Conservation (phyloP, 495 filamentous ascomycete genomes). For the Podospora tetraspora region DNA sequence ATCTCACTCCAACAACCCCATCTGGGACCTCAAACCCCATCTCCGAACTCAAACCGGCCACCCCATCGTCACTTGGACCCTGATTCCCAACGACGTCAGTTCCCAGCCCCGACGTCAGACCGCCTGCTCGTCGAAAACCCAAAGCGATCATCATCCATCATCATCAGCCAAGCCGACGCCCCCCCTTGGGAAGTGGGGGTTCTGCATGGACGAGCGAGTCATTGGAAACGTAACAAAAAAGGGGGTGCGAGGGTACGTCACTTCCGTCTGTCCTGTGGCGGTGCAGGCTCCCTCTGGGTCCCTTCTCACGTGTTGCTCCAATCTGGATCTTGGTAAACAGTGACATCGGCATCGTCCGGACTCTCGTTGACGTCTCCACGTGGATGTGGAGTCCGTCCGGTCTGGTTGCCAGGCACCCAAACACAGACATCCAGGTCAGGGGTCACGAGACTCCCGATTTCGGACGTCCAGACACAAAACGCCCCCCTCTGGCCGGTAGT, state of each 20-base stretch:
- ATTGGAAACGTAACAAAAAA: background rate
- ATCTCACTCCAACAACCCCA: background rate
- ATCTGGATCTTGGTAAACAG: background rate
- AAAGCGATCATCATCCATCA: no score
- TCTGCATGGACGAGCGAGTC: background rate
- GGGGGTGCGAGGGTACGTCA: background rate
- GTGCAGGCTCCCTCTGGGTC: background rate
- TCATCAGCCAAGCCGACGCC: background rate
- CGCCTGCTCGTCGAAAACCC: no score
- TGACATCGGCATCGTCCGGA: background rate
- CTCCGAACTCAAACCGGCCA: no score
- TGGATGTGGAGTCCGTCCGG: background rate
- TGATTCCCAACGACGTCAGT: no score
- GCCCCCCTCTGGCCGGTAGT: background rate
- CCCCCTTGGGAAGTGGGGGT: background rate
- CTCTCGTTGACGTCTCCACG: background rate
- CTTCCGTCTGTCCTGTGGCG: background rate
- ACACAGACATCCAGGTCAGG: no score
- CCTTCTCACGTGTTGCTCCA: background rate
- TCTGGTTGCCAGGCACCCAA: background rate
- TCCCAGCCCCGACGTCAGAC: background rate
- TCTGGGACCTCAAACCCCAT: no score
- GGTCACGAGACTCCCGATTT: background rate
- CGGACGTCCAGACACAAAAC: background rate
- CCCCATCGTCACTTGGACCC: no score